phyloP scores from a whole-genome alignment of 176 grass and related monocot species.

The Phragmites australis region DNA sequence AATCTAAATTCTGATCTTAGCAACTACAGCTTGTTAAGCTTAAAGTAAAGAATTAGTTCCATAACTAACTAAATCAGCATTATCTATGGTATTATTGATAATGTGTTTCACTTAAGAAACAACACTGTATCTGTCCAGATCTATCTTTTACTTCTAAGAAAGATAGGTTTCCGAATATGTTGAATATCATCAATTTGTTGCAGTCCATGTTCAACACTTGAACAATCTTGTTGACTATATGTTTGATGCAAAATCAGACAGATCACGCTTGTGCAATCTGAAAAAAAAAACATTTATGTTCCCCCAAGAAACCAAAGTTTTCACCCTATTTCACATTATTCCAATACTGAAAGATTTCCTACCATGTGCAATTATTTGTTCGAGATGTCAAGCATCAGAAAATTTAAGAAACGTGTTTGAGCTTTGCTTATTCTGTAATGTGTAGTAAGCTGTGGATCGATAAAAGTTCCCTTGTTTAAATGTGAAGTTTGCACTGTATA shows the following conservation, averaged over 20 bases:
- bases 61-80: neutral
- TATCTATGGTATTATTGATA: neutral
- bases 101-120: neutral
- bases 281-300: neutral
- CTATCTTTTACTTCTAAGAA: neutral
- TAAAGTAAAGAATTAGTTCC: neutral
- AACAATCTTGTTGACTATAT: neutral
- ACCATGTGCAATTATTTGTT: slow-evolving; percentile 1
- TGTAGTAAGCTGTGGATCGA: neutral
- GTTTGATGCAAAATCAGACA: neutral
- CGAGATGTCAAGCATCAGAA: neutral
- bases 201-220: neutral
- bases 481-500: neutral
- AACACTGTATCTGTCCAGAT: neutral
- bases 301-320: neutral
- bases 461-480: slow-evolving; percentile 17
- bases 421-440: slow-evolving; percentile 1
- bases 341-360: neutral
- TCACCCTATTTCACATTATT: neutral
- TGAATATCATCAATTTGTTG: neutral
- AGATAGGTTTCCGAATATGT: neutral
- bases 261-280: neutral
- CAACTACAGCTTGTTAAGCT: neutral
- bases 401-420: slow-evolving; percentile 1
- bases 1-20: neutral